Evolutionary conservation across 352 stramenopile species (phyloP), one percentile per base, ranked within the genome.

Genomic region (Pythium insidiosum): DNA sequence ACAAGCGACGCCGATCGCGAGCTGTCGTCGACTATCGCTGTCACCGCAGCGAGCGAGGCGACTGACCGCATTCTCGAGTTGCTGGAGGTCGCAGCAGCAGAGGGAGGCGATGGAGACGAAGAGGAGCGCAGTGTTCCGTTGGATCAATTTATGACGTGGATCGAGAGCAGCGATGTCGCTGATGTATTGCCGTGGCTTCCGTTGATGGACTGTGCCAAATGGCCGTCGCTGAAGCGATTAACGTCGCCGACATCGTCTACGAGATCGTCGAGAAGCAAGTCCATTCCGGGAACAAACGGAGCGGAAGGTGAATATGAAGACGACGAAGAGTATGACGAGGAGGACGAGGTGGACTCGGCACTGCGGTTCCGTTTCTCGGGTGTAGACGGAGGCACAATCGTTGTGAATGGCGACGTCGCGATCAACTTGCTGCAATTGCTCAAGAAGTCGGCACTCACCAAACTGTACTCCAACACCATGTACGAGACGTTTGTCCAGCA

Each of bases 401-500:
- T 37, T 3, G 75, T 93, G 30, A 66, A 71, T 1, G 68, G 84
- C 40, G 47, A 63, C 5, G 73, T 90, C 36, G 77, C 77, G 0
- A 41, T 72, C 1, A 58, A 73, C 31, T 44, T 93, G 18, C 85
- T 83, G 20, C 65, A 85, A 26, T 23, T 91, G 12, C 35, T 91
- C 26, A 51, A 71, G 1, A 58, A 84, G 45, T 85, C 73, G 2
- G 67, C 74, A 7, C 88, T 91, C 42, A 88, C 81, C 0, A 83
- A 81, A 25, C 49, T 90, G 4, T 57, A 65, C 38, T 67, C 79
- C 3, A 68, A 88, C 20, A 64, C 63, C 5, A 88, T 94, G 65
- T 94, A 91, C 44, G 79, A 90, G 38, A 91, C 77, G 12, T 91
- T 94, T 43, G 66, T 91, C 1, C 77, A 89, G 38, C 81, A 94